Evolutionary conservation across 2,329 filamentous ascomycete species (phyloP).

Genomic region (Fusarium albidum): DNA sequence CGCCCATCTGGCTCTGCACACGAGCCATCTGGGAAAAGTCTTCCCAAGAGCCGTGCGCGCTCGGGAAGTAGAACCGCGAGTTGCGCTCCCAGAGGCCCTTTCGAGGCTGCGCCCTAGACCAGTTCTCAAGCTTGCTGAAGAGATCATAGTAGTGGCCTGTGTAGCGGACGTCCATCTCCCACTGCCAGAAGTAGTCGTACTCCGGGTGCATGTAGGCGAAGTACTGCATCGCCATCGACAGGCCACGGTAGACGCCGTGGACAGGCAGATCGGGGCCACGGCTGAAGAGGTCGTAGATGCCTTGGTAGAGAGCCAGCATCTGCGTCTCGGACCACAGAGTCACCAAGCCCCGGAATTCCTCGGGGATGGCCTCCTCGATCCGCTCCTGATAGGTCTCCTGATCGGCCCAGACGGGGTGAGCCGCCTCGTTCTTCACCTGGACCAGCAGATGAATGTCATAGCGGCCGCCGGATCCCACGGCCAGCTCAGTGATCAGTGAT

Average conservation of each 20-base stretch:
- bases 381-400: conserved; percentile 71
- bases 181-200: conserved; percentile 93
- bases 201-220: conserved; percentile 90
- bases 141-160: conserved; percentile 86
- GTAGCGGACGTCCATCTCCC: conserved; percentile 94
- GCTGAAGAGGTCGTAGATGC: conserved; percentile 79
- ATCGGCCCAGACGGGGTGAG: conserved; percentile 81
- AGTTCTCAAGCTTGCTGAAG: conserved; percentile 73
- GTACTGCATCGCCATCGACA: conserved; percentile 94
- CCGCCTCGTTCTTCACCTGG: conserved; percentile 80
- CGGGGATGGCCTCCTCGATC: conserved; percentile 74
- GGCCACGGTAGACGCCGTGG: conserved; percentile 90
- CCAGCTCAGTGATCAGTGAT: conserved; percentile 83
- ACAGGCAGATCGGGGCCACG: conserved; percentile 75
- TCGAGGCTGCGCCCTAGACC: conserved; percentile 76
- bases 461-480: conserved; percentile 81
- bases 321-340: conserved; percentile 95
- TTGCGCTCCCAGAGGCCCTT: conserved; percentile 86
- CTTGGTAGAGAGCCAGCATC: conserved; percentile 90
- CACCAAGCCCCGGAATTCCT: conserved; percentile 87
- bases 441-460: conserved; percentile 89
- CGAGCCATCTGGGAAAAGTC: conserved; percentile 79
- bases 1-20: conserved; percentile 77
- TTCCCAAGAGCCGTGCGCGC: conserved; percentile 79
- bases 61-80: conserved; percentile 78